Conservation (phyloP, 768 basidiomycete species). For the Tylopilus subfusipes region DNA sequence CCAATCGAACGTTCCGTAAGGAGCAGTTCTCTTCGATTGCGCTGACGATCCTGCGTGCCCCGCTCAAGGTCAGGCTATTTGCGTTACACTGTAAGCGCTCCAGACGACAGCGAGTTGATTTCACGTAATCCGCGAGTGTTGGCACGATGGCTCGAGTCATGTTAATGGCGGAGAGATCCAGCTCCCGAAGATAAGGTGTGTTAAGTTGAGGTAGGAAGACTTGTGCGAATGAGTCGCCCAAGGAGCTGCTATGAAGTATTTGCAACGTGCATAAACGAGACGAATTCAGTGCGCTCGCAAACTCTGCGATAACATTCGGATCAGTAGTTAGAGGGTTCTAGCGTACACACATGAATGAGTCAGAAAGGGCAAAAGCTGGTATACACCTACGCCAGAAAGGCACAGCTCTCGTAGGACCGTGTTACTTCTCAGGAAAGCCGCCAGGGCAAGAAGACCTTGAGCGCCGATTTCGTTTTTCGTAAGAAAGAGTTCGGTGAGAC, state of each 20-base stretch:
- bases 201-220: constrained; percentile 49
- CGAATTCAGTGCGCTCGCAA: constrained; percentile 50
- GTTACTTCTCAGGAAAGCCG: constrained; percentile 49
- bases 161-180: constrained; percentile 53
- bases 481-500: constrained; percentile 53
- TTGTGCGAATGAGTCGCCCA: constrained; percentile 50
- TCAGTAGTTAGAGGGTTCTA: constrained; percentile 43
- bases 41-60: constrained; percentile 42
- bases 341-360: constrained; percentile 14
- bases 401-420: constrained; percentile 44
- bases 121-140: constrained; percentile 45
- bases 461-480: constrained; percentile 57
- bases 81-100: constrained; percentile 51
- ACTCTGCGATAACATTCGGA: constrained; percentile 33
- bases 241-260: constrained; percentile 45
- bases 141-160: constrained; percentile 43
- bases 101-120: constrained; percentile 48
- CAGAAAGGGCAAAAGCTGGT: not conserved
- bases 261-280: constrained; percentile 51
- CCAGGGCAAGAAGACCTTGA: constrained; percentile 50
- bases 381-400: constrained; percentile 52
- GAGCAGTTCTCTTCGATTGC: constrained; percentile 48
- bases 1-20: constrained; percentile 47
- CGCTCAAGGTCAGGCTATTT: constrained; percentile 48
- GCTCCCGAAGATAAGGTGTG: constrained; percentile 46